Evolutionary conservation across 495 filamentous ascomycete species (phyloP).

Genomic region (Lophiotrema nucula): DNA sequence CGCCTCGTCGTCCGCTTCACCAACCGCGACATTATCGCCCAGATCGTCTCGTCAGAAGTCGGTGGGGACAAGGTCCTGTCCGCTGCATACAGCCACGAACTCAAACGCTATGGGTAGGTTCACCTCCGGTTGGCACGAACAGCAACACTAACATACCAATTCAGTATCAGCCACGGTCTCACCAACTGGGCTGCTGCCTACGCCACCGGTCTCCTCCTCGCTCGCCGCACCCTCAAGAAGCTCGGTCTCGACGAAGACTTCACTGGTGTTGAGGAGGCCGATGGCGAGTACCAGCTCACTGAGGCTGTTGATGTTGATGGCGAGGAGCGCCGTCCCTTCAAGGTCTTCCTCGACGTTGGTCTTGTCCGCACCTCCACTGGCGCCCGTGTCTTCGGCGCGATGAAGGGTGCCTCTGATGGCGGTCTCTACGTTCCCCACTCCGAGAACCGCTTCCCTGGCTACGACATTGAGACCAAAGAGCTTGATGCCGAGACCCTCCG

Average conservation of each 20-base stretch:
- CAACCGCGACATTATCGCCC: conserved; percentile 97
- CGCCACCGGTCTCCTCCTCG: conserved; percentile 91
- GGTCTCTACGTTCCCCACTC: conserved; percentile 97
- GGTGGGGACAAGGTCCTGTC: conserved; percentile 93
- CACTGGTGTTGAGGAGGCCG: conserved; percentile 86
- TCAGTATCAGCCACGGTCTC: conserved; percentile 92
- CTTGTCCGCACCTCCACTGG: conserved; percentile 95
- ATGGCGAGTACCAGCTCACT: conserved; percentile 91
- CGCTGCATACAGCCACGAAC: conserved; percentile 95
- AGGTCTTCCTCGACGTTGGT: conserved; percentile 96
- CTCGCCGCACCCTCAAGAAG: conserved; percentile 94
- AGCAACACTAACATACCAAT: too few relatives aligned
- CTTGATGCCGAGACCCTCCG: conserved; percentile 93
- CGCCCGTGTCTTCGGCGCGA: conserved; percentile 96
- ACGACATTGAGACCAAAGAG: conserved; percentile 92
- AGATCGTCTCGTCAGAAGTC: conserved; percentile 97
- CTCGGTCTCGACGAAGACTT: conserved; percentile 90
- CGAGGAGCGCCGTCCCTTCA: conserved; percentile 91
- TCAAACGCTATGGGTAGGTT: conserved; percentile 95
- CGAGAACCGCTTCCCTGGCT: conserved; percentile 98
- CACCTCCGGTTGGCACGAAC: too few relatives aligned
- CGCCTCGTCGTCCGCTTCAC: conserved; percentile 99
- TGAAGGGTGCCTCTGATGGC: conserved; percentile 99
- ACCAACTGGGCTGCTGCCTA: conserved; percentile 99
- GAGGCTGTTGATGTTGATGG: conserved; percentile 86